phyloP scores from a whole-genome alignment of 2,329 filamentous ascomycete genomes.

The Ophiostoma pallidulum region DNA sequence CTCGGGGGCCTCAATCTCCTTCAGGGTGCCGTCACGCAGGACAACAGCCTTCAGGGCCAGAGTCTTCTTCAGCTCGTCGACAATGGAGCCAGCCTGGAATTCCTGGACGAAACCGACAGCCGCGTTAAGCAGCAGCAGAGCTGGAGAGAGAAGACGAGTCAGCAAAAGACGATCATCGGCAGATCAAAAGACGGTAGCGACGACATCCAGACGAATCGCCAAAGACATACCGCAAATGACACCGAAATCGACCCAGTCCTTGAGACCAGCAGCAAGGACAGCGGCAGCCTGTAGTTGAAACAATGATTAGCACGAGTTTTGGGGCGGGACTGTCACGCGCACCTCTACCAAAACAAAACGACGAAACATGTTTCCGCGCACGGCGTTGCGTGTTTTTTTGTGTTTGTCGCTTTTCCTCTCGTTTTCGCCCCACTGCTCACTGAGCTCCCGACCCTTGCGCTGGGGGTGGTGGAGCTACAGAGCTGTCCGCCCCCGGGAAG shows the following conservation, averaged over 20 bases:
- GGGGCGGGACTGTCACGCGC: no score
- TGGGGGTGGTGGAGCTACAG: slow-evolving; percentile 1
- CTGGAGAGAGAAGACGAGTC: slow-evolving; percentile 1
- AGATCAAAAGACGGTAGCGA: neutral
- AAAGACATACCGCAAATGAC: slow-evolving; percentile 58
- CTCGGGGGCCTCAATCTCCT: slow-evolving; percentile 72
- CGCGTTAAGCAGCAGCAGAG: slow-evolving; percentile 72
- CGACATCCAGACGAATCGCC: no score
- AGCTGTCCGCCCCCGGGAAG: slow-evolving; percentile 1
- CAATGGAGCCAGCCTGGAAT: slow-evolving; percentile 81
- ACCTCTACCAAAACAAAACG: no score
- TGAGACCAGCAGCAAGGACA: slow-evolving; percentile 70
- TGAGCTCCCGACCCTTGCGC: slow-evolving; percentile 2
- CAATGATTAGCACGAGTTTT: slow-evolving; percentile 2
- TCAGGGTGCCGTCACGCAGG: slow-evolving; percentile 67
- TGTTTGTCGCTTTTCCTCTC: no score
- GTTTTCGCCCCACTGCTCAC: no score
- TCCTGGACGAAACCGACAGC: slow-evolving; percentile 81
- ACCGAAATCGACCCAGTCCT: slow-evolving; percentile 89
- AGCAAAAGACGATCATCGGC: no score
- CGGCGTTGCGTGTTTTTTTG: no score
- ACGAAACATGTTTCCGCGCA: no score
- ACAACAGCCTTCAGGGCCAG: slow-evolving; percentile 77
- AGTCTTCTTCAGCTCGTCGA: slow-evolving; percentile 77
- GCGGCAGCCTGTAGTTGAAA: slow-evolving; percentile 53